Percentiles rank a stretch among this genome's conserved stretches.
Conservation (phyloP, 306 rosid species). For the Medicago ruthenica region DNA sequence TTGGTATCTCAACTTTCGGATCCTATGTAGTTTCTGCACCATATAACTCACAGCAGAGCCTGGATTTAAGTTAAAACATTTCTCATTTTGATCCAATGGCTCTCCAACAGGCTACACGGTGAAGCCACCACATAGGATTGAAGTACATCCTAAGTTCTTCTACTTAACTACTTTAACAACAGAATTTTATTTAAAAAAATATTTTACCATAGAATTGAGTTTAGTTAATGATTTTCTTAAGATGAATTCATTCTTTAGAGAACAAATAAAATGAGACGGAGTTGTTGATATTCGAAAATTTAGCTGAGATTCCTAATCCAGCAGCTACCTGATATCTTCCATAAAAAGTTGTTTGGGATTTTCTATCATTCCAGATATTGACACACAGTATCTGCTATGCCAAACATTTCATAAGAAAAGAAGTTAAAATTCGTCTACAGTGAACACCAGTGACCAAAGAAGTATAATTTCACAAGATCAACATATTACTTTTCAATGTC, state of each 20-base stretch:
- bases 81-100: no score
- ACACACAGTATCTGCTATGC: slow-evolving; percentile 66
- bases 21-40: no score
- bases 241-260: background rate
- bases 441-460: slow-evolving; percentile 27
- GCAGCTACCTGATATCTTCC: slow-evolving; percentile 78
- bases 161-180: no score
- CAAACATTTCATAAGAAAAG: slow-evolving; percentile 33
- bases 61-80: no score
- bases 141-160: no score
- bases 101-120: no score
- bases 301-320: background rate
- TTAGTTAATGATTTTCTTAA: background rate
- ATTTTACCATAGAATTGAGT: no score
- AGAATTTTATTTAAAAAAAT: no score
- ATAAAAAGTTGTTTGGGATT: slow-evolving; percentile 60
- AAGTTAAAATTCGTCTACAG: background rate
- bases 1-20: no score
- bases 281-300: background rate
- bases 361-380: slow-evolving; percentile 69
- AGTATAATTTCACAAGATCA: background rate
- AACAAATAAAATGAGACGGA: background rate
- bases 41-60: no score
- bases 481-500: slow-evolving; percentile 64
- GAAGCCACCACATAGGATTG: no score